These are phyloP conservation scores for Paramecium pentaurelia DNA, from an alignment of 73 alveolate species.

Conservation along the genomic window DNA sequence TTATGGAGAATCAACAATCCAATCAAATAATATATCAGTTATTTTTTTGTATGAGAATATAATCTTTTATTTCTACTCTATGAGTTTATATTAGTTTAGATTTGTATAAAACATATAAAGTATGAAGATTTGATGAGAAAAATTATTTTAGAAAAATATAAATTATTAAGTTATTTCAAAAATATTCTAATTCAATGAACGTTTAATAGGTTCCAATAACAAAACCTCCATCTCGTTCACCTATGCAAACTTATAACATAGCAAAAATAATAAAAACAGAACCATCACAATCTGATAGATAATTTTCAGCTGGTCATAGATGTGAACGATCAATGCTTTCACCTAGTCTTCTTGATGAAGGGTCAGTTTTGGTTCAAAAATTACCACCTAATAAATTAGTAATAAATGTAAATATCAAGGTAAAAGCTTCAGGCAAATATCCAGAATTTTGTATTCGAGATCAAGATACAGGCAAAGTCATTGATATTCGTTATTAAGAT, in stretches of 20 bases:
- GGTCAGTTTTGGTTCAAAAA: conserved; percentile 27
- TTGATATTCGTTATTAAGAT: conserved; percentile 28
- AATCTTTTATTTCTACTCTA: no score
- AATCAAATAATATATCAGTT: no score
- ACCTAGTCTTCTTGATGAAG: conserved; percentile 34
- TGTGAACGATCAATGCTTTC: conserved; percentile 17
- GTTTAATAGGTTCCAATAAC: conserved; percentile 27
- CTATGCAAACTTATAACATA: neutral
- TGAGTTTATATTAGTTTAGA: neutral
- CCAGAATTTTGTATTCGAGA: conserved; percentile 14
- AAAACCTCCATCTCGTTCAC: conserved; percentile 48
- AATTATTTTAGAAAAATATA: neutral
- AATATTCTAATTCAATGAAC: neutral
- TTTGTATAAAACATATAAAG: neutral
- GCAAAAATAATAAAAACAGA: conserved; percentile 15
- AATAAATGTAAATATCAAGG: neutral
- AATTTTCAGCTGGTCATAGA: conserved; percentile 18
- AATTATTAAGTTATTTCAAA: neutral
- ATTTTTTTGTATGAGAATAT: no score
- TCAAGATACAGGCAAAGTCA: conserved; percentile 31
- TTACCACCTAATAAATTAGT: conserved; percentile 29
- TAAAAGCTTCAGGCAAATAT: conserved; percentile 49
- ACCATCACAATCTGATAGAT: conserved; percentile 5
- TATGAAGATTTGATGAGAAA: neutral
- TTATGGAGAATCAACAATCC: no score